Conservation (phyloP, 768 basidiomycete genomes). For the Tylopilus rubrobrunneus region DNA sequence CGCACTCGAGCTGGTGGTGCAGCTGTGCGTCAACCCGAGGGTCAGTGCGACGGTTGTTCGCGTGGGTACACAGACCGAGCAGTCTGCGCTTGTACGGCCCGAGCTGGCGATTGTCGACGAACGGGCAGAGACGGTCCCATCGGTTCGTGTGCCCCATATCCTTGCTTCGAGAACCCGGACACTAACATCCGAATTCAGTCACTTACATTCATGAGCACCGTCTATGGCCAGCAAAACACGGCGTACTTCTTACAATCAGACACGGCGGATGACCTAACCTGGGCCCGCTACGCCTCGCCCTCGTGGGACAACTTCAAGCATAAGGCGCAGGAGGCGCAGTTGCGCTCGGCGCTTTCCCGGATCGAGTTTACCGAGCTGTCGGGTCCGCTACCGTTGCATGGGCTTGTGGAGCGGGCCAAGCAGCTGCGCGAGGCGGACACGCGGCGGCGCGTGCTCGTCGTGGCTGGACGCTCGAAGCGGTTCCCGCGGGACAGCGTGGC, state of each 20-base stretch:
- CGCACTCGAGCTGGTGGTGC: slow-evolving; percentile 76
- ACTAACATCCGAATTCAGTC: slow-evolving; percentile 33
- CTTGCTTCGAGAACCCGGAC: background rate
- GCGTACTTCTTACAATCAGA: slow-evolving; percentile 69
- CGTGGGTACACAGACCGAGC: slow-evolving; percentile 37
- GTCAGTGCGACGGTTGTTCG: slow-evolving; percentile 74
- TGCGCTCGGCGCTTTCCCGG: slow-evolving; percentile 48
- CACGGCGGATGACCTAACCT: slow-evolving; percentile 77
- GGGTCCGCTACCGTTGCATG: slow-evolving; percentile 53
- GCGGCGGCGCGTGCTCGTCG: slow-evolving; percentile 49
- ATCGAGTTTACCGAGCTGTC: slow-evolving; percentile 55
- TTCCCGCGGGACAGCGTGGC: slow-evolving; percentile 58
- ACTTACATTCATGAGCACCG: slow-evolving; percentile 57
- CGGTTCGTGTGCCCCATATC: slow-evolving; percentile 7
- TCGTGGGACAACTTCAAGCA: slow-evolving; percentile 7
- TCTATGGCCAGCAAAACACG: slow-evolving; percentile 64
- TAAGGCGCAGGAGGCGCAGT: background rate
- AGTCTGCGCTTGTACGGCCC: slow-evolving; percentile 52
- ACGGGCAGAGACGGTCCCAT: slow-evolving; percentile 34
- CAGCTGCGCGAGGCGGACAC: slow-evolving; percentile 16
- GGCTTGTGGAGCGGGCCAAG: slow-evolving; percentile 43
- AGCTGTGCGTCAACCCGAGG: slow-evolving; percentile 60
- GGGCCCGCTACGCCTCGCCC: slow-evolving; percentile 55
- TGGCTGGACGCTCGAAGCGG: slow-evolving; percentile 74
- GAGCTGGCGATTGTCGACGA: slow-evolving; percentile 54